These are phyloP conservation scores for Cotoneaster glaucophyllus DNA, from an alignment of 306 rosid species.

Conservation along the genomic window DNA sequence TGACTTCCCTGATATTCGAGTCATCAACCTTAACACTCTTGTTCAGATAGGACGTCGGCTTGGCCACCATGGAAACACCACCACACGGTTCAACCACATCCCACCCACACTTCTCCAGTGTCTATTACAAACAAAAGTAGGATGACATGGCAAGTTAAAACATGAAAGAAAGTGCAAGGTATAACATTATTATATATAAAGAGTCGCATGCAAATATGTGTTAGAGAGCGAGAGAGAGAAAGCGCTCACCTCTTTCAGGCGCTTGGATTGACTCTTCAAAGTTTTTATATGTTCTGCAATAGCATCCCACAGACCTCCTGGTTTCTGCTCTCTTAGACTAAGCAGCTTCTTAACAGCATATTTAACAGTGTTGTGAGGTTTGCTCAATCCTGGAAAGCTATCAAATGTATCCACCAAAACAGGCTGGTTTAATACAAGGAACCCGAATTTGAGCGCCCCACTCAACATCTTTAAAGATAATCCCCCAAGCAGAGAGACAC, in stretches of 20 bases:
- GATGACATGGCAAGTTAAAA: neutral
- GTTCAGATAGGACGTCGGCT: slow-evolving; percentile 67
- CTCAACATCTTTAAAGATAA: slow-evolving; percentile 72
- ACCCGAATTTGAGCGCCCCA: slow-evolving; percentile 74
- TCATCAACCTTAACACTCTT: slow-evolving; percentile 54
- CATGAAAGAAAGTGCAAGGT: neutral
- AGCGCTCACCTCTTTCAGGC: slow-evolving; percentile 67
- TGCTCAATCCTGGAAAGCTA: slow-evolving; percentile 74
- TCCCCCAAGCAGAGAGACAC: slow-evolving; percentile 84
- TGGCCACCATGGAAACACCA: slow-evolving; percentile 89
- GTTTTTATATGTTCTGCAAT: slow-evolving; percentile 37
- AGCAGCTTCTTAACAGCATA: slow-evolving; percentile 83
- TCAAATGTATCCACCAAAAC: slow-evolving; percentile 50
- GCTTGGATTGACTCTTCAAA: slow-evolving; percentile 55
- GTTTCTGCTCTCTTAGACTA: slow-evolving; percentile 53
- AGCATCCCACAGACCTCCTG: slow-evolving; percentile 62
- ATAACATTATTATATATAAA: neutral
- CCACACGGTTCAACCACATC: slow-evolving; percentile 67
- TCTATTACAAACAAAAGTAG: slow-evolving; percentile 29
- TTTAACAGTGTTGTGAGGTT: slow-evolving; percentile 80
- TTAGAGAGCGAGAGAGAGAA: neutral
- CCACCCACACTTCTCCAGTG: slow-evolving; percentile 77
- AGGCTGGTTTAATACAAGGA: slow-evolving; percentile 62
- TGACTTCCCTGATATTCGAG: slow-evolving; percentile 61
- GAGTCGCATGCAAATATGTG: neutral